phyloP scores from a whole-genome alignment of 352 stramenopile genomes.

The Elongisporangium anandrum region DNA sequence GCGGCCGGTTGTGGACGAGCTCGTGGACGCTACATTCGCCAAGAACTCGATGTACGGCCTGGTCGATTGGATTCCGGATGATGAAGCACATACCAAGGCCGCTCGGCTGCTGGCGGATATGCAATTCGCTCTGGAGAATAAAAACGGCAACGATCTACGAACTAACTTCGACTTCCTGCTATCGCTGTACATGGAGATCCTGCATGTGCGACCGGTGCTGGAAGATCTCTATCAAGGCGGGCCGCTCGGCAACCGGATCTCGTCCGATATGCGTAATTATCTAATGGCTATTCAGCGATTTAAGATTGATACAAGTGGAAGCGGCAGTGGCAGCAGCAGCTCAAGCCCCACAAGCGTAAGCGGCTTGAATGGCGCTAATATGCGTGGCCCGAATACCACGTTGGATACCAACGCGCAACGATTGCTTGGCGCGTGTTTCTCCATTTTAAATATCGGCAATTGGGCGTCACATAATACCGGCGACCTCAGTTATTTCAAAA shows the following conservation, averaged over 20 bases:
- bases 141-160: conserved; percentile 9
- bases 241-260: conserved; percentile 7
- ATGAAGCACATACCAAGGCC: background rate
- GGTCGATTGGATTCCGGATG: background rate
- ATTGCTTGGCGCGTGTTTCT: conserved; percentile 6
- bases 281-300: conserved; percentile 10
- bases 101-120: background rate
- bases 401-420: conserved; percentile 9
- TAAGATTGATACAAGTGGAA: conserved; percentile 3
- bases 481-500: conserved; percentile 8
- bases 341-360: no score
- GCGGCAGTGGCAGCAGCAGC: background rate
- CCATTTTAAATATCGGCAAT: conserved; percentile 9
- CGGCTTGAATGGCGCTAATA: background rate
- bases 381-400: background rate
- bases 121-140: background rate
- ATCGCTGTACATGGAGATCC: conserved; percentile 4
- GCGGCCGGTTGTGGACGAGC: background rate
- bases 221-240: conserved; percentile 5
- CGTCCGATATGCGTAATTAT: conserved; percentile 11
- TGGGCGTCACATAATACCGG: conserved; percentile 10
- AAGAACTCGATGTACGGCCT: background rate
- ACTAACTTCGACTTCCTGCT: conserved; percentile 8
- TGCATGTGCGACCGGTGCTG: conserved; percentile 6
- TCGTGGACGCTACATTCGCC: background rate